Base-by-base conservation (phyloP, 2,329 filamentous ascomycete species). In the Amesomyces nigricolor region DNA sequence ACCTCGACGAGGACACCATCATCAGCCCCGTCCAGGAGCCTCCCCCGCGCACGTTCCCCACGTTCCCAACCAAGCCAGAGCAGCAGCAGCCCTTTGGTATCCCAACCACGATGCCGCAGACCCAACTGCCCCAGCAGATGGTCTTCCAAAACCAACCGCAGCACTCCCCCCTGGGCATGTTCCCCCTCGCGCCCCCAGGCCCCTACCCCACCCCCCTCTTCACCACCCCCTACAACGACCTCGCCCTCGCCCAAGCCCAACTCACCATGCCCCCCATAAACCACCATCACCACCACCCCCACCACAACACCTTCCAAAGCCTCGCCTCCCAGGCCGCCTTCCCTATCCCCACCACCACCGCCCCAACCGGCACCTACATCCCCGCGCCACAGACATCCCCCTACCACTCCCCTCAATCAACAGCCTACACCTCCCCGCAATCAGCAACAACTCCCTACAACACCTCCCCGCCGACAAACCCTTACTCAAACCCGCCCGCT, bases 1-100 rank as follows among this genome's bases (percentile, higher is more conserved):
- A 70, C 14, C 62, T 86, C 16, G 75, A 79, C 22, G 75, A 77
- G 7, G 82, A 87, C 62, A 86, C 82, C 19, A 75, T 86, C 60
- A 85, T 88, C 68, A 87, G 83, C 65, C 85, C 85, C 0, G 76
- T 87, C 2, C 83, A 85, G 62, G 81, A 83, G 44, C 75, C 73
- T 1, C 75, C 77, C 7, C 73, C 72, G 9, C 73, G 75, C 39
- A 61, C 63, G 1, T 70, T 70, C 49, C 68, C 67, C 30, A 64
- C 64, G 26, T 69, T 68, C 59, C 62, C 60, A 22, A 67, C 65
- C 40, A 70, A 70, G 60, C 59, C 62, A 14, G 70, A 73, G 43
- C 52, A 46, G 43, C 52, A 46, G 5, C 62, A 64, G 29, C 55
- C 59, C 11, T 64, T 60, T 46, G 59, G 61, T 37, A 49, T 47